phyloP scores from a whole-genome alignment of 1,284 basidiomycete species.

The Cryptococcus floricola region DNA sequence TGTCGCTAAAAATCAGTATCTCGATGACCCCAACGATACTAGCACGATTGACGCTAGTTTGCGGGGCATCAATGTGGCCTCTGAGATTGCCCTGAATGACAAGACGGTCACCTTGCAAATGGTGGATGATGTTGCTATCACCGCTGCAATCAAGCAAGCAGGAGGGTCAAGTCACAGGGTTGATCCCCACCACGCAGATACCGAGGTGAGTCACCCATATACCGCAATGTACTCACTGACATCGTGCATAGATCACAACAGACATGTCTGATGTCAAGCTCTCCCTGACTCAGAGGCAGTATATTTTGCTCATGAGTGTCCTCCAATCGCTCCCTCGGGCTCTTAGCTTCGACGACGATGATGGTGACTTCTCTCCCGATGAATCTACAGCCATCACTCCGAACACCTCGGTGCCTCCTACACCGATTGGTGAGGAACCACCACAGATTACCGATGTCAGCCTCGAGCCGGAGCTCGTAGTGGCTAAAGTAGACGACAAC shows the following conservation, averaged over 20 bases:
- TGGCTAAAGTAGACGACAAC: conserved; percentile 20
- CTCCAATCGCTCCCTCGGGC: conserved; percentile 72
- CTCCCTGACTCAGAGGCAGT: conserved; percentile 87
- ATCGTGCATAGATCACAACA: conserved; percentile 27
- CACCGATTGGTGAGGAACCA: conserved; percentile 16
- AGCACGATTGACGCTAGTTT: conserved; percentile 74
- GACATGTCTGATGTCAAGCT: conserved; percentile 87
- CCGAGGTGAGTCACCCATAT: conserved; percentile 55
- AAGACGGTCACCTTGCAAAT: conserved; percentile 66
- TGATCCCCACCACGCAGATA: conserved; percentile 61
- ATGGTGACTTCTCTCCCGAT: conserved; percentile 30
- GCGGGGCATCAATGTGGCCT: conserved; percentile 78
- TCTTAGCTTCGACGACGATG: conserved; percentile 46
- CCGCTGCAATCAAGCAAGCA: conserved; percentile 64
- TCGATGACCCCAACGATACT: conserved; percentile 53
- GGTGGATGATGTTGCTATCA: conserved; percentile 85
- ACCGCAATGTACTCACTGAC: background rate
- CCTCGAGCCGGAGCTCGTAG: conserved; percentile 53
- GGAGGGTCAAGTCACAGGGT: conserved; percentile 43
- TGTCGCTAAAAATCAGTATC: conserved; percentile 72
- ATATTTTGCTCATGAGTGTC: conserved; percentile 69
- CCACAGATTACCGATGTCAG: conserved; percentile 36
- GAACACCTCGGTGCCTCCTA: conserved; percentile 13
- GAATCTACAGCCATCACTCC: conserved; percentile 25
- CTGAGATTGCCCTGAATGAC: conserved; percentile 59